These are phyloP conservation scores for Macrolepiota dolichaula DNA, from an alignment of 768 basidiomycete genomes.

Conservation along the genomic window DNA sequence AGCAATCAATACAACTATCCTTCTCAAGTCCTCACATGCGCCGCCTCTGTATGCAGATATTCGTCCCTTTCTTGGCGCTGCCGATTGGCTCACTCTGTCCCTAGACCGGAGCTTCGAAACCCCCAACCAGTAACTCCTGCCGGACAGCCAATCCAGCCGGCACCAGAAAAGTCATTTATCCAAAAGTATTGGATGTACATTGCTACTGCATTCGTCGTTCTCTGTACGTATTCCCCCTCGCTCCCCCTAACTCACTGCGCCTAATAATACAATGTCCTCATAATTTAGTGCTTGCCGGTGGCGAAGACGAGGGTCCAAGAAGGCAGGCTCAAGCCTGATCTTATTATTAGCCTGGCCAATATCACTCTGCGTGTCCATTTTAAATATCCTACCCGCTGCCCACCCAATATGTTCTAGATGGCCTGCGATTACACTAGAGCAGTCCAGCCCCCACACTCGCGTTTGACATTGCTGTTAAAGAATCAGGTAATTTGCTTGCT, in stretches of 20 bases:
- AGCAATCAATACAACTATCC: constrained; percentile 50
- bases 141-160: constrained; percentile 58
- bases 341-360: neutral
- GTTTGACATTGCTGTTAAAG: neutral
- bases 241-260: neutral
- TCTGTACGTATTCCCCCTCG: constrained; percentile 44
- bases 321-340: constrained; percentile 7
- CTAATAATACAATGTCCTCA: neutral
- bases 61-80: neutral
- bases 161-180: constrained; percentile 73
- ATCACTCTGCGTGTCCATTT: neutral
- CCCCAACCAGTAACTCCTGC: constrained; percentile 66
- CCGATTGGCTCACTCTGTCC: constrained; percentile 4
- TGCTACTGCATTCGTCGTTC: constrained; percentile 49
- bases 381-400: neutral
- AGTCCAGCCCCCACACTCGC: neutral
- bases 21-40: constrained; percentile 37
- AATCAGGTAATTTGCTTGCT: neutral
- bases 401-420: neutral
- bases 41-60: constrained; percentile 54
- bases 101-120: constrained; percentile 63
- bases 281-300: constrained; percentile 26
- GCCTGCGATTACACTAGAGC: neutral
- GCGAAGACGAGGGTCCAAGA: constrained; percentile 29
- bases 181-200: constrained; percentile 94